Evolutionary conservation across 2,329 filamentous ascomycete genomes (phyloP).

Genomic region (Blastomyces silverae): DNA sequence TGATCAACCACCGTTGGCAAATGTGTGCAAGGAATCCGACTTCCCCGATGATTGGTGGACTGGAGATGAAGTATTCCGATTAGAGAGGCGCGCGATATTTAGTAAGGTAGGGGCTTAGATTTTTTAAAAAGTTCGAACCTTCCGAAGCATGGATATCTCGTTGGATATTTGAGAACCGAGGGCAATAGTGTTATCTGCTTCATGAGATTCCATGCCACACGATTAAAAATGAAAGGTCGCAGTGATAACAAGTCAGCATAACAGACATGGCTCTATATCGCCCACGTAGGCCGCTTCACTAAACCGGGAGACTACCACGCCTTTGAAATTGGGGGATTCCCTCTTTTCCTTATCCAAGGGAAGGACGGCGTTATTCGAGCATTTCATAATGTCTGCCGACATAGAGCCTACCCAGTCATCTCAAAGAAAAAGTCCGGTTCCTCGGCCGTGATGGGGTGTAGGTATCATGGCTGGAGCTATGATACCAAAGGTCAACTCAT

Average conservation of each 20-base stretch:
- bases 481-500: constrained; percentile 52
- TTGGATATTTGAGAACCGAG: neutral
- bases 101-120: constrained; percentile 35
- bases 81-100: constrained; percentile 47
- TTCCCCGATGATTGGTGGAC: constrained; percentile 38
- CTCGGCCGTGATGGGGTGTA: constrained; percentile 50
- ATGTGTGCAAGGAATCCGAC: constrained; percentile 38
- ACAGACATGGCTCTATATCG: constrained; percentile 35
- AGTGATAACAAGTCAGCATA: neutral
- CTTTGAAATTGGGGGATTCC: constrained; percentile 51
- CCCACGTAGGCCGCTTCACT: constrained; percentile 42
- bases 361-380: constrained; percentile 49
- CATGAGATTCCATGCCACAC: neutral
- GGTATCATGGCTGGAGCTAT: constrained; percentile 59
- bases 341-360: constrained; percentile 50
- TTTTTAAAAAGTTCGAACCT: neutral
- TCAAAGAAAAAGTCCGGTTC: constrained; percentile 48
- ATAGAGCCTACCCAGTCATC: constrained; percentile 52
- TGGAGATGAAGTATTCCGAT: constrained; percentile 40
- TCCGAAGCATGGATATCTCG: neutral
- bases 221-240: neutral
- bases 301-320: constrained; percentile 53
- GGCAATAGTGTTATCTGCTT: neutral
- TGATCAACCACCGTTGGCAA: neutral
- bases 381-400: constrained; percentile 58